These are phyloP conservation scores for Chrysoporthe austroafricana DNA, from an alignment of 2,329 filamentous ascomycete species.

Conservation along the genomic window DNA sequence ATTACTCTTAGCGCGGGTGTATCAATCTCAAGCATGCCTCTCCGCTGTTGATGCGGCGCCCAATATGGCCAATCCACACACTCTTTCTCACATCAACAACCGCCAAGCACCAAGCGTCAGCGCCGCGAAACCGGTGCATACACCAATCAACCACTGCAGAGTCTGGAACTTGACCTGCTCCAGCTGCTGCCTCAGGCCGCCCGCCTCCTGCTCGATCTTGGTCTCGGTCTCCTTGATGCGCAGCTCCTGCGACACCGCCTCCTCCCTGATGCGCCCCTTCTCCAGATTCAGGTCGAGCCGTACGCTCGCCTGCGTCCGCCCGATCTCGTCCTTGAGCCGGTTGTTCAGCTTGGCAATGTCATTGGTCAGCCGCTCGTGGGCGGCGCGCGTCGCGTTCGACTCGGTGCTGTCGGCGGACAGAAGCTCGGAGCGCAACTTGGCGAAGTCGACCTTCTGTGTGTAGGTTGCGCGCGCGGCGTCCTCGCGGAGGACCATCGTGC, in stretches of 20 bases:
- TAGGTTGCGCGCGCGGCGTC: conserved; percentile 82
- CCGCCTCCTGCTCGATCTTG: conserved; percentile 96
- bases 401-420: conserved; percentile 91
- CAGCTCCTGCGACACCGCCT: conserved; percentile 94
- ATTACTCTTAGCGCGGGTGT: not conserved
- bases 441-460: conserved; percentile 94
- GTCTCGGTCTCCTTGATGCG: conserved; percentile 99
- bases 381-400: conserved; percentile 81
- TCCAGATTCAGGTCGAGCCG: conserved; percentile 92
- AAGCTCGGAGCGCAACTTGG: conserved; percentile 92
- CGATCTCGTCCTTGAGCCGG: conserved; percentile 89
- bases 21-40: not conserved
- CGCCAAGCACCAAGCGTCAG: conserved; percentile 72
- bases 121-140: conserved; percentile 69
- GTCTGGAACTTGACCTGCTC: conserved; percentile 99
- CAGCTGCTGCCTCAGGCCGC: conserved; percentile 84
- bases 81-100: conserved; percentile 61
- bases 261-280: conserved; percentile 94
- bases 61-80: not conserved
- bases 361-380: conserved; percentile 90
- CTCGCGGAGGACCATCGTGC: conserved; percentile 97
- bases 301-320: conserved; percentile 90
- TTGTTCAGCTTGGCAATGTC: conserved; percentile 93
- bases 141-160: conserved; percentile 96
- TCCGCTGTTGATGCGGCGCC: not conserved